Conservation (phyloP, 768 basidiomycete genomes). For the Termitomyces sp. region DNA sequence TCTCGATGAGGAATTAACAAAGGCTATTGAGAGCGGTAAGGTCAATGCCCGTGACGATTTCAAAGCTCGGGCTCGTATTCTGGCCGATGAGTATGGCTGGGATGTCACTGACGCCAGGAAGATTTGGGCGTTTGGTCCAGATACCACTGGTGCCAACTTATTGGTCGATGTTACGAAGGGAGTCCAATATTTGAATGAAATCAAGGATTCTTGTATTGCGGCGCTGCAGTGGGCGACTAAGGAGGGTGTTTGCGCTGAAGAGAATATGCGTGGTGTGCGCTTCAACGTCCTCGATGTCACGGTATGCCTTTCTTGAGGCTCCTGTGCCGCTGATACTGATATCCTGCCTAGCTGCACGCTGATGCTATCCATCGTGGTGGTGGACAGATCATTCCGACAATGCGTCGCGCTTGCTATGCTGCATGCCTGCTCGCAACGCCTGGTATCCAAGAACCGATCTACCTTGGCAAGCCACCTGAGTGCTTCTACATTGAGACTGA, state of each 20-base stretch:
- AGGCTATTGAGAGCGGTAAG: slow-evolving; percentile 86
- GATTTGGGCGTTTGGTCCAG: slow-evolving; percentile 99
- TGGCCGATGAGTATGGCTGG: slow-evolving; percentile 97
- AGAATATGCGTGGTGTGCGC: slow-evolving; percentile 98
- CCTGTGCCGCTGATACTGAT: not conserved
- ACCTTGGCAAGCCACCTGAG: slow-evolving; percentile 58
- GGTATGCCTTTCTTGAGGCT: slow-evolving; percentile 37
- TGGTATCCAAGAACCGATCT: slow-evolving; percentile 92
- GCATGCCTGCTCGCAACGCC: slow-evolving; percentile 91
- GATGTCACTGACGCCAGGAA: slow-evolving; percentile 99
- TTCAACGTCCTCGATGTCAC: slow-evolving; percentile 96
- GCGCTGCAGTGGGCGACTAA: slow-evolving; percentile 99
- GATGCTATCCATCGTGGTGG: slow-evolving; percentile 99
- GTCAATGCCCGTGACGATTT: slow-evolving; percentile 94
- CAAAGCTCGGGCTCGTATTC: slow-evolving; percentile 91
- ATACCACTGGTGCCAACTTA: slow-evolving; percentile 95
- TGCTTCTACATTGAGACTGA: not conserved
- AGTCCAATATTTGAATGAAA: slow-evolving; percentile 98
- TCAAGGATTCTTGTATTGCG: slow-evolving; percentile 99
- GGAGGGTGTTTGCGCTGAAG: slow-evolving; percentile 95
- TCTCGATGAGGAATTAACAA: slow-evolving; percentile 89
- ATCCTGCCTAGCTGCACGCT: slow-evolving; percentile 69
- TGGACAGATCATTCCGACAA: slow-evolving; percentile 97
- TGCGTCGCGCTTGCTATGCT: slow-evolving; percentile 95
- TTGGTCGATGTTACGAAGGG: slow-evolving; percentile 98